Conservation (phyloP, 2,329 filamentous ascomycete genomes). For the Neurospora crassa region DNA sequence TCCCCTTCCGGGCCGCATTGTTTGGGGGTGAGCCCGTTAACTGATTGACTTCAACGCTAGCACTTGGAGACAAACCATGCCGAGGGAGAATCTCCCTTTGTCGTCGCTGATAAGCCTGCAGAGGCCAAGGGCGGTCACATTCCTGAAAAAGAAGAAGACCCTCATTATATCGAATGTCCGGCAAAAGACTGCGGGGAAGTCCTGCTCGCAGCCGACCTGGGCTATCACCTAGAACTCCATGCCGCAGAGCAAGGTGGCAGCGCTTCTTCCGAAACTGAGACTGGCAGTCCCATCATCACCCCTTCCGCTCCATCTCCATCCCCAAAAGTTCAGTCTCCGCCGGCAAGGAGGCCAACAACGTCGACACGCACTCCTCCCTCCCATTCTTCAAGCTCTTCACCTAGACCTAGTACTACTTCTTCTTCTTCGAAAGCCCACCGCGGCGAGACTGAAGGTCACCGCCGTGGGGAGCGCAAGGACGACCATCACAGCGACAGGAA, state of each 20-base stretch:
- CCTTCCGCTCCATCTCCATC: neutral
- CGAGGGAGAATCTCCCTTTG: constrained; percentile 18
- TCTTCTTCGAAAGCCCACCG: constrained; percentile 10
- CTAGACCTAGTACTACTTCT: neutral
- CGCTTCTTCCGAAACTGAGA: constrained; percentile 7
- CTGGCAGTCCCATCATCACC: neutral
- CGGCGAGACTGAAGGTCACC: constrained; percentile 10
- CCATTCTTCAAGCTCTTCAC: neutral
- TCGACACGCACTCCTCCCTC: neutral
- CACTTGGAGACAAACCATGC: constrained; percentile 22
- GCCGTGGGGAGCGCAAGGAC: constrained; percentile 2
- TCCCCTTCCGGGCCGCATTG: neutral
- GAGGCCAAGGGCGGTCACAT: constrained; percentile 10
- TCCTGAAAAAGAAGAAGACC: constrained; percentile 18
- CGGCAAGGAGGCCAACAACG: neutral
- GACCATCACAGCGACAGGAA: neutral
- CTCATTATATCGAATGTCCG: constrained; percentile 42
- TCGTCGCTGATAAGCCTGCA: constrained; percentile 15
- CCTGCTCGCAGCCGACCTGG: constrained; percentile 41
- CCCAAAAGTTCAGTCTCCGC: neutral
- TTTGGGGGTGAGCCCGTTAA: neutral
- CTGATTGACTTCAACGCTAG: constrained; percentile 13
- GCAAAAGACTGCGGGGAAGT: constrained; percentile 49
- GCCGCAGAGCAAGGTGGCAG: constrained; percentile 38
- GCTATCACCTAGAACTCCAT: constrained; percentile 52